Evolutionary conservation across 225 moss, liverwort and hornwort genomes (phyloP).

Genomic region (Antitrichia curtipendula): DNA sequence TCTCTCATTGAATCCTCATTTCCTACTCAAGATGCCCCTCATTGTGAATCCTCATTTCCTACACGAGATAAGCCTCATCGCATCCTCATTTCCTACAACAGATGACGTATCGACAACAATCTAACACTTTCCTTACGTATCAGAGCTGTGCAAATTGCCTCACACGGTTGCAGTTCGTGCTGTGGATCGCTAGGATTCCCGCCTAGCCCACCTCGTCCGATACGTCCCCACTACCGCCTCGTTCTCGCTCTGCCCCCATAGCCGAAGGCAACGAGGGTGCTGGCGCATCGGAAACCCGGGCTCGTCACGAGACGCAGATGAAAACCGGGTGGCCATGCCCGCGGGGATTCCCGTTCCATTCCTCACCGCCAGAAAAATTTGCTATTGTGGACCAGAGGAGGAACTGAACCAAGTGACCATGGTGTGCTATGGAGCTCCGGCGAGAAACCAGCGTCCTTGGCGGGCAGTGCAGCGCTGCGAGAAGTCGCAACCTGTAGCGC

Average conservation of each 20-base stretch:
- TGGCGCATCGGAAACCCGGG: neutral
- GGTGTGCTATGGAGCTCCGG: neutral
- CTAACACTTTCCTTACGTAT: neutral
- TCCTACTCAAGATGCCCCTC: neutral
- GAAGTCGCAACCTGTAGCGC: conserved; percentile 1
- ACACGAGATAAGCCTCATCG: neutral
- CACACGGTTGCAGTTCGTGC: neutral
- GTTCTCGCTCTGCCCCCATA: neutral
- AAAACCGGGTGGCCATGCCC: neutral
- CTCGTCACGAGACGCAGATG: neutral
- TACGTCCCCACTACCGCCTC: neutral
- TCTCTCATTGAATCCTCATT: neutral
- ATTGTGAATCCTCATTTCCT: neutral
- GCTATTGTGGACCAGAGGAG: conserved; percentile 2
- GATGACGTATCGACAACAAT: neutral
- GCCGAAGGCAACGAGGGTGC: neutral
- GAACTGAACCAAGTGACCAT: neutral
- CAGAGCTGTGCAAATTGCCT: neutral
- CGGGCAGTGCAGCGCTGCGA: neutral
- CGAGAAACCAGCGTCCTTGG: conserved; percentile 2
- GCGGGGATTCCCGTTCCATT: neutral
- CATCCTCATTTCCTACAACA: neutral
- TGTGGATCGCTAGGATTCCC: neutral
- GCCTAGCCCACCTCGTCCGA: neutral
- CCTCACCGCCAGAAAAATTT: conserved; percentile 6